These are phyloP conservation scores for Capsella rubella DNA, from an alignment of 441 rosid species.

Conservation along the genomic window DNA sequence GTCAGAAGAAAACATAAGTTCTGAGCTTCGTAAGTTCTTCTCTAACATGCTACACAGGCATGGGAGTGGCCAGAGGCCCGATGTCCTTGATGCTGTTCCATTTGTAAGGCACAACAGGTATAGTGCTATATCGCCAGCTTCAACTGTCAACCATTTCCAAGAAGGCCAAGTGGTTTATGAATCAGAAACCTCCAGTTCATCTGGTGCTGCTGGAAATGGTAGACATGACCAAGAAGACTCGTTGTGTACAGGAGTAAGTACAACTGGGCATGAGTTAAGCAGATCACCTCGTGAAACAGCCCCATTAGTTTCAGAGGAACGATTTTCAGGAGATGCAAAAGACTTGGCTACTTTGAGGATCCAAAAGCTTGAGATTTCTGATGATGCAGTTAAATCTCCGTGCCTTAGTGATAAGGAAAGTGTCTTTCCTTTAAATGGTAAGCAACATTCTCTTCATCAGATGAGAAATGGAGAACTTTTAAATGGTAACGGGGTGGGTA, in stretches of 20 bases:
- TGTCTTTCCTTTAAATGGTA: slow-evolving; percentile 43
- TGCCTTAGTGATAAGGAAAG: slow-evolving; percentile 41
- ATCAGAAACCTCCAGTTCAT: slow-evolving; percentile 49
- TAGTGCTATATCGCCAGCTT: slow-evolving; percentile 43
- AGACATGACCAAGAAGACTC: slow-evolving; percentile 50
- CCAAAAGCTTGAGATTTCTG: slow-evolving; percentile 51
- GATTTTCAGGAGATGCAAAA: slow-evolving; percentile 61
- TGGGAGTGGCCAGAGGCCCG: slow-evolving; percentile 85
- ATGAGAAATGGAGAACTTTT: slow-evolving; percentile 51
- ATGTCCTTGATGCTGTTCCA: slow-evolving; percentile 66
- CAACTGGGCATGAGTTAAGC: slow-evolving; percentile 36
- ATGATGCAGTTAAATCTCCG: slow-evolving; percentile 44
- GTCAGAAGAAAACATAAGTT: slow-evolving; percentile 53
- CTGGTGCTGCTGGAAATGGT: slow-evolving; percentile 46
- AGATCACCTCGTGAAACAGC: slow-evolving; percentile 43
- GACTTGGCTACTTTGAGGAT: slow-evolving; percentile 65
- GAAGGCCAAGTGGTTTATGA: slow-evolving; percentile 54
- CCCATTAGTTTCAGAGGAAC: slow-evolving; percentile 55
- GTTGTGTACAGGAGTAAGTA: slow-evolving; percentile 34
- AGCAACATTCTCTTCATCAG: slow-evolving; percentile 55
- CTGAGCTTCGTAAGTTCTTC: slow-evolving; percentile 65
- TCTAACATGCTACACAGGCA: slow-evolving; percentile 72
- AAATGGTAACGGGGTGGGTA: slow-evolving; percentile 52
- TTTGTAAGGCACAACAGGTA: slow-evolving; percentile 46
- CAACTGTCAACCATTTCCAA: slow-evolving; percentile 48